Evolutionary conservation across 73 alveolate genomes (phyloP).

Genomic region (Urostyla sp.): DNA sequence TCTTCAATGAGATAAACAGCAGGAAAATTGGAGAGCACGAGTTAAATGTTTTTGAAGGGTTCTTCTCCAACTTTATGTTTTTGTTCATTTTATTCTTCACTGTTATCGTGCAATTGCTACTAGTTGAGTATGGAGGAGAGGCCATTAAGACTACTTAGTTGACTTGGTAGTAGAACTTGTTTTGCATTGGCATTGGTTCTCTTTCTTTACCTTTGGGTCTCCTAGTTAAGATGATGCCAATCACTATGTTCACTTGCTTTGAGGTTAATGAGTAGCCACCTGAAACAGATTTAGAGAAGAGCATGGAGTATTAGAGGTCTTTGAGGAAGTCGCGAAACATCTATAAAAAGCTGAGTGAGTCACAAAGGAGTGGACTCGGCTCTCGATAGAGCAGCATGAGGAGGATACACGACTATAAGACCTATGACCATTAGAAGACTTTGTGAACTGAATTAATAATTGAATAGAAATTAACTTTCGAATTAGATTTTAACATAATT

Average conservation of each 20-base stretch:
- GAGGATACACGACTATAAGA: no score
- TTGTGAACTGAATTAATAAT: no score
- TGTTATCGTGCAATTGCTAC: constrained; percentile 73
- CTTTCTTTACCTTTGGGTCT: constrained; percentile 20
- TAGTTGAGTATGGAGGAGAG: constrained; percentile 89
- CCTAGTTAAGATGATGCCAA: constrained; percentile 38
- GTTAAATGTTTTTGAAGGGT: constrained; percentile 48
- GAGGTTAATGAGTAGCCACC: constrained; percentile 30
- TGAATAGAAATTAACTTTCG: no score
- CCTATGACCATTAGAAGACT: no score
- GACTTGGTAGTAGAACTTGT: constrained; percentile 70
- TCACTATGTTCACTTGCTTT: background rate
- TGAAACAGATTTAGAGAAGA: constrained; percentile 5
- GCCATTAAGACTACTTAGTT: constrained; percentile 81
- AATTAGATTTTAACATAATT: no score
- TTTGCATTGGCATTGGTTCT: constrained; percentile 77
- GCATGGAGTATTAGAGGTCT: background rate
- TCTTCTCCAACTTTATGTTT: constrained; percentile 65
- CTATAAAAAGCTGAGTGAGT: no score
- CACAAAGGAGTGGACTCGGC: no score
- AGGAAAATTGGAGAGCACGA: constrained; percentile 78
- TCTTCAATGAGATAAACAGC: constrained; percentile 92
- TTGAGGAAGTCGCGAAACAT: constrained; percentile 26
- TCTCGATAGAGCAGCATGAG: no score
- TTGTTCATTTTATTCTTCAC: constrained; percentile 73